Evolutionary conservation across 371 early-diverging fungal genomes (phyloP), one percentile per base, ranked within the genome.

Genomic region (Actinomucor elegans): DNA sequence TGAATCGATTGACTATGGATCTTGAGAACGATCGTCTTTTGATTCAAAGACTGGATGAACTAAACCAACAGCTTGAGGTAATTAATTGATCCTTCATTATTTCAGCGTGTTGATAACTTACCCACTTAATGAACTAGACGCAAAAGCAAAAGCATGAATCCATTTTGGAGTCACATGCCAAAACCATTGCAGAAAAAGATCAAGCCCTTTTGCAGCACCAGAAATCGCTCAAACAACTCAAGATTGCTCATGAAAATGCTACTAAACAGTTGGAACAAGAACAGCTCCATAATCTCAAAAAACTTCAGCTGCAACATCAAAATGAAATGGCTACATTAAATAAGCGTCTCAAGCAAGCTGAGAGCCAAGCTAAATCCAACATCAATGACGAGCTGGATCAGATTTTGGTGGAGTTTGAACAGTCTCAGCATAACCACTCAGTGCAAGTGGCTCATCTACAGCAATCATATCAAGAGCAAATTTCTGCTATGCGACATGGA

Each of bases 111-210:
- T n/a, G 3, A 23, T 26, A 43, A 17, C 18, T n/a, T n/a, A n/a
- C n/a, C n/a, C n/a, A n/a, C n/a, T n/a, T n/a, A n/a, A n/a, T n/a
- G n/a, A n/a, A 24, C 33, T 21, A 77, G 77, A 48, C 67, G 9
- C 77, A 77, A 54, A 77, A 77, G 37, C 55, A 71, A 41, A 69
- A 70, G 28, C 77, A 77, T 50, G 71, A 73, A 48, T 61, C 67
- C 10, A 62, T 66, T 4, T 47, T 77, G 12, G 60, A 69, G 27
- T 42, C 69, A 2, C 77, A 77, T 35, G 74, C 74, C 0, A 62
- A 71, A 35, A 68, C 59, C 18, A 67, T 77, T 21, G 74, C 71
- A 1, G 77, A 77, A 50, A 77, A 77, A 36, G 74, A 77, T 37
- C 56, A 66, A 15, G 64, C 23, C 0, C 28, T 75, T 3, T 33